Conservation (phyloP, 2,329 filamentous ascomycete genomes). For the Phialophora macrospora region DNA sequence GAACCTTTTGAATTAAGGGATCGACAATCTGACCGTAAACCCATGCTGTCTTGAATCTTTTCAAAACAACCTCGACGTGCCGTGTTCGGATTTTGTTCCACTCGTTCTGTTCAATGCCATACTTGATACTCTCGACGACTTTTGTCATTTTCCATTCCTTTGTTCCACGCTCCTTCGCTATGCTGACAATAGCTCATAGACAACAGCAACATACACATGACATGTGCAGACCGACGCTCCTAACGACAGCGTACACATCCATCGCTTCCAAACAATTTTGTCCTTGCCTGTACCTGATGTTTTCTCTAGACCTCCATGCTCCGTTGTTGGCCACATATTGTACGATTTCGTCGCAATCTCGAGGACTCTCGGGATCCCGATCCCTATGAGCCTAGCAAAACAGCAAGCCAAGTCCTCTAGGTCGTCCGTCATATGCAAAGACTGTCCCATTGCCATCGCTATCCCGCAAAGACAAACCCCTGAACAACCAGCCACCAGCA, state of each 20-base stretch:
- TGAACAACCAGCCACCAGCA: slow-evolving; percentile 33
- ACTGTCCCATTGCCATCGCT: slow-evolving; percentile 30
- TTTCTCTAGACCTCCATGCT: slow-evolving; percentile 34
- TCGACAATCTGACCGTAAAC: not conserved
- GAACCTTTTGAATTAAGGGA: not conserved
- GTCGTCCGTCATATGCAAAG: slow-evolving; percentile 38
- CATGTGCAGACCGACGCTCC: slow-evolving; percentile 11
- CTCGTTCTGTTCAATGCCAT: slow-evolving; percentile 18
- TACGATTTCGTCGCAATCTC: slow-evolving; percentile 18
- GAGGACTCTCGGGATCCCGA: slow-evolving; percentile 13
- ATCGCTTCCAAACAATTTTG: slow-evolving; percentile 23
- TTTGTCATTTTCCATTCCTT: slow-evolving; percentile 20
- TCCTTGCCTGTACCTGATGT: slow-evolving; percentile 27
- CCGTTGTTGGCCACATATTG: slow-evolving; percentile 24
- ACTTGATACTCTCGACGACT: slow-evolving; percentile 18
- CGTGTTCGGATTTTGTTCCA: not conserved
- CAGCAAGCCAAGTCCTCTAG: slow-evolving; percentile 35
- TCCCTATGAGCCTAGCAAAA: slow-evolving; percentile 20
- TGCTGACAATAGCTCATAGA: slow-evolving; percentile 34
- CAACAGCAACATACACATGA: slow-evolving; percentile 25
- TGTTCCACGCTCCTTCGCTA: slow-evolving; percentile 29
- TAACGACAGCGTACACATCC: slow-evolving; percentile 11
- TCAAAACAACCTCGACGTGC: slow-evolving; percentile 4
- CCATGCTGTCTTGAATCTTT: not conserved
- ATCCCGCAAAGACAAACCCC: slow-evolving; percentile 25